Conservation (phyloP, 306 rosid genomes). For the Crotalaria pallida region DNA sequence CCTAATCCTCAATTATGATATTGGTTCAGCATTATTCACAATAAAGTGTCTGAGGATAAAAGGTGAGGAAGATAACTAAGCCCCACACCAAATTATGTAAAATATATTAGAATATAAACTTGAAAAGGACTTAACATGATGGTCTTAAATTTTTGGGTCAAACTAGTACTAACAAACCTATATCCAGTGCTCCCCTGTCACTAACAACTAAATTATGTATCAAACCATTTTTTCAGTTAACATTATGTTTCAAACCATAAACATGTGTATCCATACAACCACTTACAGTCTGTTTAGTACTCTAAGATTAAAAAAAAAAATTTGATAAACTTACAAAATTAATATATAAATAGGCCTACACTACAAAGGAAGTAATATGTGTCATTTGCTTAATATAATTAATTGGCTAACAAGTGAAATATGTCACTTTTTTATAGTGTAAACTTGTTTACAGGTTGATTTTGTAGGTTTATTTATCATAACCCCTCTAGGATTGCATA, state of each 20-base stretch:
- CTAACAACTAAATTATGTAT: background rate
- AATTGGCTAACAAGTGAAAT: no score
- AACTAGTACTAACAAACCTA: background rate
- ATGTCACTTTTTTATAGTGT: no score
- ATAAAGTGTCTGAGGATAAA: constrained; percentile 5
- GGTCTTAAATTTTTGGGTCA: background rate
- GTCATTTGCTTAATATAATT: no score
- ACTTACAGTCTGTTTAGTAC: background rate
- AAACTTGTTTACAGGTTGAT: no score
- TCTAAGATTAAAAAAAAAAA: no score
- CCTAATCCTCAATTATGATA: constrained; percentile 20
- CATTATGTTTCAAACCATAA: background rate
- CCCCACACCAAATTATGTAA: constrained; percentile 8
- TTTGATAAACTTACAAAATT: no score
- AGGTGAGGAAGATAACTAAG: background rate
- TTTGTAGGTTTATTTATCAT: no score
- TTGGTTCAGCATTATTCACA: constrained; percentile 24
- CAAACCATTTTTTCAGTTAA: background rate
- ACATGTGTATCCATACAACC: background rate
- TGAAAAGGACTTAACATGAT: background rate
- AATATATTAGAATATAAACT: background rate
- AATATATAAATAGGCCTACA: no score
- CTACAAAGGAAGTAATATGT: no score
- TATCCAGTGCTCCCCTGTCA: background rate
- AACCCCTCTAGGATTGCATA: background rate